Evolutionary conservation across 2,329 filamentous ascomycete species (phyloP), one percentile per base, ranked within the genome.

Genomic region (Neopestalotiopsis clavispora): DNA sequence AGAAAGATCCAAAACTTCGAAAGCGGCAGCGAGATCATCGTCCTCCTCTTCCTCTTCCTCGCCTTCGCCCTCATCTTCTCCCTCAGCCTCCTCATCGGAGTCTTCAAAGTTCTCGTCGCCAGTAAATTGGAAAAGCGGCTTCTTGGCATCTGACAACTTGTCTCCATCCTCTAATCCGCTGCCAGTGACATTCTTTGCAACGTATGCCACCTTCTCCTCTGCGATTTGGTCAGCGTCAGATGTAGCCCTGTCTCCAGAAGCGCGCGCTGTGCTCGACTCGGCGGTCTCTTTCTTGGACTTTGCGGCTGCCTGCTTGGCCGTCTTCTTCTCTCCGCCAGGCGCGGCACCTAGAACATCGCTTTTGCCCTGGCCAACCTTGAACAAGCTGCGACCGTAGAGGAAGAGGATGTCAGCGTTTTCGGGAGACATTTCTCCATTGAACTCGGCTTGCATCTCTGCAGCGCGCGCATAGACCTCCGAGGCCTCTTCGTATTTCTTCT

Each of bases 331-430:
- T 76, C 86, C 82, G 78, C 88, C 80, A 23, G 95, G 92, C 76
- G 92, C 92, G 42, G 92, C 93, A 68, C 96, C 96, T 45, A 99
- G 86, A 30, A 99, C 95, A 77, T 98, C 95, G 78, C 94, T 98
- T 81, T 97, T 97, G 79, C 90, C 91, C 79, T 98, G 93, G 38
- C 95, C 96, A 70, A 98, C 92, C 80, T 95, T 95, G 86, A 97
- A 98, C 23, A 99, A 84, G 68, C 94, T 94, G 78, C 95, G 93
- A 14, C 96, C 96, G 81, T 99, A 99, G 72, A 94, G 89, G 80
- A 97, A 99, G 23, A 98, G 89, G 61, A 99, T 89, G 78, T 98
- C 95, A 65, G 95, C 95, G 75, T 99, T 99, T 69, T 94, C 91
- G 4, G 93, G 90, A 17, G 90, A 90, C 87, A 97, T 93, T 82